phyloP scores from a whole-genome alignment of 208 protist genomes.

The Acanthamoeba lenticulata region DNA sequence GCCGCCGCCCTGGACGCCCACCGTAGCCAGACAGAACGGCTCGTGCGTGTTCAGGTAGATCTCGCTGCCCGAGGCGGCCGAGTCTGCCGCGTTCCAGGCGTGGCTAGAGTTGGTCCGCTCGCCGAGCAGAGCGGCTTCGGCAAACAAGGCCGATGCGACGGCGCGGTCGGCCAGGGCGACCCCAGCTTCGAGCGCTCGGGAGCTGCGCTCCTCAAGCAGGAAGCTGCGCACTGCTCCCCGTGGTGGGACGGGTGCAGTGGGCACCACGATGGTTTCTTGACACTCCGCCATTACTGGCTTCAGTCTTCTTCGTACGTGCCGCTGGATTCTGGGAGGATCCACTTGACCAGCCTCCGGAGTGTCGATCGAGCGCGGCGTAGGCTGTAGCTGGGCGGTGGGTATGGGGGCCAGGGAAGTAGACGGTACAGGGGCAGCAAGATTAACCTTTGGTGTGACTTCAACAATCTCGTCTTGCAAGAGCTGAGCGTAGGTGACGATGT shows the following conservation, averaged over 20 bases:
- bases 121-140: background rate
- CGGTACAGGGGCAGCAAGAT: background rate
- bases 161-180: background rate
- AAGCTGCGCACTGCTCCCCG: background rate
- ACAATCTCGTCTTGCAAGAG: background rate
- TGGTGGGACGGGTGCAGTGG: background rate
- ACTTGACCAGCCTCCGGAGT: background rate
- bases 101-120: background rate
- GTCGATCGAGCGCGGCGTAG: background rate
- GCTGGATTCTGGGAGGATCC: background rate
- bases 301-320: background rate
- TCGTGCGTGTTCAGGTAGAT: conserved; percentile 68
- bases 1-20: conserved; percentile 64
- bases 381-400: background rate
- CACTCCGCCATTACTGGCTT: background rate
- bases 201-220: background rate
- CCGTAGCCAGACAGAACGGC: conserved; percentile 66
- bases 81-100: background rate
- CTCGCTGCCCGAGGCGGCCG: background rate
- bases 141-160: background rate
- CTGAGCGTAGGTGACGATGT: background rate
- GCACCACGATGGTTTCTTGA: background rate
- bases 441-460: background rate
- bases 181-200: background rate
- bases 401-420: background rate